A percentile compares a stretch with the other conserved stretches of the same genome.
These are phyloP conservation scores for Kluyveromyces wickerhamii DNA, from an alignment of 805 yeast species.

Conservation along the genomic window DNA sequence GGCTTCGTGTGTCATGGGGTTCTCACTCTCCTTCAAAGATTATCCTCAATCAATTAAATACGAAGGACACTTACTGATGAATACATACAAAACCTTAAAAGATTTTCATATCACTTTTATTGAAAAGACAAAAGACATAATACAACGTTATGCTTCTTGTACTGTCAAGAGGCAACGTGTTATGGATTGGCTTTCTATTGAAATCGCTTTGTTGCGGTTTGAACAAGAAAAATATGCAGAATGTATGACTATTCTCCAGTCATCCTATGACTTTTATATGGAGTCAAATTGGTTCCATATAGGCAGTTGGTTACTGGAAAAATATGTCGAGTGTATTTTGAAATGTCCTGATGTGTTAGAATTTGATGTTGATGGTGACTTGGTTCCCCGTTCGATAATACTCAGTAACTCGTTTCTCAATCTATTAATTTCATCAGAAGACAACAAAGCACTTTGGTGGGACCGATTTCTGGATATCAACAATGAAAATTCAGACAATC, in stretches of 20 bases:
- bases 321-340: conserved; percentile 60
- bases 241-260: conserved; percentile 56
- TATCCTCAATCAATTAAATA: conserved; percentile 8
- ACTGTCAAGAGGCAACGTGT: conserved; percentile 44
- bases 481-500: conserved; percentile 8
- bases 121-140: conserved; percentile 39
- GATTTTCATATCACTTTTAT: conserved; percentile 35
- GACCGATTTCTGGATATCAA: conserved; percentile 18
- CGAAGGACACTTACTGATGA: conserved; percentile 9
- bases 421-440: conserved; percentile 17
- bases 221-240: conserved; percentile 47
- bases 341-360: conserved; percentile 16
- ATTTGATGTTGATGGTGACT: conserved; percentile 19
- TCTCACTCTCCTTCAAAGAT: conserved; percentile 10
- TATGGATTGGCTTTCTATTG: conserved; percentile 67
- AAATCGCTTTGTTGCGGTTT: conserved; percentile 65
- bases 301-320: conserved; percentile 55
- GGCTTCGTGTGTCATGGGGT: conserved; percentile 13
- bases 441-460: conserved; percentile 22
- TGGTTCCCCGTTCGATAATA: conserved; percentile 19
- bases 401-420: conserved; percentile 27
- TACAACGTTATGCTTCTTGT: conserved; percentile 15
- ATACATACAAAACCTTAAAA: conserved; percentile 15
- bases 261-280: conserved; percentile 61
- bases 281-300: conserved; percentile 68